Evolutionary conservation across 1,284 basidiomycete genomes (phyloP).

Genomic region (Phylloporus sp.): DNA sequence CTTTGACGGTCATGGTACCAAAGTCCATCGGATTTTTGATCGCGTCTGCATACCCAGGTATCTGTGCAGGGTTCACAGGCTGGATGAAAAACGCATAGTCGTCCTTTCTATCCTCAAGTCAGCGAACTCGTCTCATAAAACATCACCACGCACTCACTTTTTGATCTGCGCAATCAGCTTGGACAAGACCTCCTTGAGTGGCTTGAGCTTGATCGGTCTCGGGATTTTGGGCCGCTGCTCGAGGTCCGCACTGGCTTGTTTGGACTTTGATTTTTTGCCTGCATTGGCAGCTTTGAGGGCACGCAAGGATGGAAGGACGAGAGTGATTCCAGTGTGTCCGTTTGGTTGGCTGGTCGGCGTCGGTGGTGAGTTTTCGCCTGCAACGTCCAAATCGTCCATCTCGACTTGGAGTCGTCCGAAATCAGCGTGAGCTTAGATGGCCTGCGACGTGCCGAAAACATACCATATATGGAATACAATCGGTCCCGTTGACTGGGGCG

Average conservation of each 20-base stretch:
- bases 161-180: slow-evolving; percentile 74
- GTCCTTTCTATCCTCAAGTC: slow-evolving; percentile 62
- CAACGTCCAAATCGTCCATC: slow-evolving; percentile 33
- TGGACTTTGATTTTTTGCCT: slow-evolving; percentile 34
- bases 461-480: slow-evolving; percentile 18
- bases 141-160: slow-evolving; percentile 51
- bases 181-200: slow-evolving; percentile 70
- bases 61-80: slow-evolving; percentile 67
- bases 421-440: slow-evolving; percentile 10
- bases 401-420: slow-evolving; percentile 15
- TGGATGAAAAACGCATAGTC: slow-evolving; percentile 84
- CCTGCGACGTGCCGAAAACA: slow-evolving; percentile 12
- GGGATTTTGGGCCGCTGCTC: slow-evolving; percentile 46
- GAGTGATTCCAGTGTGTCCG: slow-evolving; percentile 41
- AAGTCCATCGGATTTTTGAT: slow-evolving; percentile 83
- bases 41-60: slow-evolving; percentile 71
- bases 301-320: slow-evolving; percentile 51
- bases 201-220: slow-evolving; percentile 73
- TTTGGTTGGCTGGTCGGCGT: slow-evolving; percentile 21
- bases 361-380: slow-evolving; percentile 21
- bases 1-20: slow-evolving; percentile 76
- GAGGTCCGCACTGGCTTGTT: slow-evolving; percentile 19
- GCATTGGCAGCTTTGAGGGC: slow-evolving; percentile 39
- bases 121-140: slow-evolving; percentile 9
- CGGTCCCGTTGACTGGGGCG: no score